A percentile compares a stretch with the other conserved stretches of the same genome.
Conservation (phyloP, 371 early-diverging fungal species). For the Syncephalastrum contaminatum region DNA sequence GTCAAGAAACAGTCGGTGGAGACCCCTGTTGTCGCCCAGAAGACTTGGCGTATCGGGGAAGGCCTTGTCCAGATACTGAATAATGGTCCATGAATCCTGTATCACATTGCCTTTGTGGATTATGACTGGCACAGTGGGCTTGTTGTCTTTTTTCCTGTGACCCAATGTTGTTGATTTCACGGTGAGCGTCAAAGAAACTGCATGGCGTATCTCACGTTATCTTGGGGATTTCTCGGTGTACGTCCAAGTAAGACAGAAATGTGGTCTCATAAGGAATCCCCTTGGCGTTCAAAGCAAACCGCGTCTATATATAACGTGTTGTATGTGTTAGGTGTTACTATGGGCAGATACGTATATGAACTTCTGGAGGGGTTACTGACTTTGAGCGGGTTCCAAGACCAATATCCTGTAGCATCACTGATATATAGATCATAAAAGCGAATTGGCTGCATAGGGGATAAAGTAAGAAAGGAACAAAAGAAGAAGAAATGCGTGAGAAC, state of each 20-base stretch:
- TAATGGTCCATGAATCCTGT: constrained; percentile 15
- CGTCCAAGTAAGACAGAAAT: constrained; percentile 6
- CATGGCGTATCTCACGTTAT: constrained; percentile 2
- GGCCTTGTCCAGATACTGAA: constrained; percentile 8
- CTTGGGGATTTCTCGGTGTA: constrained; percentile 8
- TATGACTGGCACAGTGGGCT: constrained; percentile 12
- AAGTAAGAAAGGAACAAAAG: no score
- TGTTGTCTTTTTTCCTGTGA: background rate
- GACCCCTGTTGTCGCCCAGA: constrained; percentile 5
- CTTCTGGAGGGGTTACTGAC: no score
- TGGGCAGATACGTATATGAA: no score
- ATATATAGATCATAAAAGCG: no score
- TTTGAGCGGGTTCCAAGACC: no score
- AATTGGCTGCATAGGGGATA: no score
- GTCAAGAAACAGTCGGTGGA: constrained; percentile 7
- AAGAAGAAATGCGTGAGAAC: no score
- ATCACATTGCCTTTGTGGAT: constrained; percentile 9
- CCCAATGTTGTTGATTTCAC: background rate
- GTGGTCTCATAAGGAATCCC: constrained; percentile 8
- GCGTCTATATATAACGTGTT: no score
- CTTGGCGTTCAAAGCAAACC: background rate
- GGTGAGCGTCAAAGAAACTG: background rate
- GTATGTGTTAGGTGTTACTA: no score
- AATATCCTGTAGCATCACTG: no score
- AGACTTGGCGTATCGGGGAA: constrained; percentile 8